Evolutionary conservation across 768 basidiomycete species (phyloP).

Genomic region (Lentinula lateritia): DNA sequence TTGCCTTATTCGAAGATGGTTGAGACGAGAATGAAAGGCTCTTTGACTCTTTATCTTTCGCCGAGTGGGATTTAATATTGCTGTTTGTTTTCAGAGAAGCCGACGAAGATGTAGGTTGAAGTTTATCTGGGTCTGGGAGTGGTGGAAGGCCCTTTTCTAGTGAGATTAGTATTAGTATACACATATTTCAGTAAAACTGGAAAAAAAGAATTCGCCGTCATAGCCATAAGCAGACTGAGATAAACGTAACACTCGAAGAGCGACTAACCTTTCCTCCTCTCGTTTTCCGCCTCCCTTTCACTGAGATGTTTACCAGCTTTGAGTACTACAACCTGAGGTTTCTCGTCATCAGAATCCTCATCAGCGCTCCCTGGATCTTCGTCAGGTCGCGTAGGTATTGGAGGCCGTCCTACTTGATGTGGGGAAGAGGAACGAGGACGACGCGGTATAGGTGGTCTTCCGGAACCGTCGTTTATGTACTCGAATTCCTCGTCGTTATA

Average conservation of each 20-base stretch:
- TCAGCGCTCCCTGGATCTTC: slow-evolving; percentile 45
- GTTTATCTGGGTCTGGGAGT: slow-evolving; percentile 18
- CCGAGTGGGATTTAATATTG: neutral
- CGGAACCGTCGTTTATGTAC: slow-evolving; percentile 34
- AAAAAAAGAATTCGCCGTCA: neutral
- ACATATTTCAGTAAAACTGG: too few relatives aligned
- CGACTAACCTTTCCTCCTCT: slow-evolving; percentile 41
- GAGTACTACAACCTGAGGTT: slow-evolving; percentile 24
- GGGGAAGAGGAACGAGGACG: slow-evolving; percentile 8
- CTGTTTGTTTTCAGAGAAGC: neutral
- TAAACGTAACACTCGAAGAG: neutral
- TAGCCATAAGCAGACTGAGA: neutral
- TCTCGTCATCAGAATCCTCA: slow-evolving; percentile 50
- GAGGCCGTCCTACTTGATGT: slow-evolving; percentile 20
- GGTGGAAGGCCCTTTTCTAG: slow-evolving; percentile 37
- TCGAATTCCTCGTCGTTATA: slow-evolving; percentile 31
- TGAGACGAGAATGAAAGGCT: slow-evolving; percentile 7
- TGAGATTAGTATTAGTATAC: neutral
- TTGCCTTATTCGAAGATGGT: neutral
- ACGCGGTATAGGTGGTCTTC: slow-evolving; percentile 43
- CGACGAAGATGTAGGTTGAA: neutral
- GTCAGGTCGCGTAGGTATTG: slow-evolving; percentile 40
- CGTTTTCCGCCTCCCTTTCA: slow-evolving; percentile 50
- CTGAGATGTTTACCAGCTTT: slow-evolving; percentile 64
- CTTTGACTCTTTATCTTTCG: neutral